Base-by-base conservation (phyloP, 2,329 filamentous ascomycete species). In the Aspergillus ruber region DNA sequence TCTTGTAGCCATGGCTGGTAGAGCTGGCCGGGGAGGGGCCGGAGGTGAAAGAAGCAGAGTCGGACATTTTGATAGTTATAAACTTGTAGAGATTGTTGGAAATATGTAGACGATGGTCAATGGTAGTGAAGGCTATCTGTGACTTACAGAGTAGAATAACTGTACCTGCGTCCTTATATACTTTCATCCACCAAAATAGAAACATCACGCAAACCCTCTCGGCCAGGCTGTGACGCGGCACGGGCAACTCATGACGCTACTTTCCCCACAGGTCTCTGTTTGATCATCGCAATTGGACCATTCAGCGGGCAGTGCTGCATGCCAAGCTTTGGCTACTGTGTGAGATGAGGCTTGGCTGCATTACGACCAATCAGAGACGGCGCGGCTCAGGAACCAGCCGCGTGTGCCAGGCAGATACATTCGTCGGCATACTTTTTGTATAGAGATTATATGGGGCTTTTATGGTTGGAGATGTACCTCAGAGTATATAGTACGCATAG, bases 1-100 rank as follows among this genome's bases (percentile, higher is more conserved):
- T 49, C 35, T 51, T 60, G 23, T 50, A 55, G 46, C 53, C 53
- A 6, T 57, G 52, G 3, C 54, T 49, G n/a, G 56, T 17, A 9
- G 33, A 17, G n/a, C n/a, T 1, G 33, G 15, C 15, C 15, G 36
- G 15, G 9, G 36, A 20, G 15, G 17, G 15, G 36, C 36, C 18
- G 17, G 36, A 39, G 17, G 15, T 18, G 17, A 39, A 10, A 10
- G 36, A 39, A 18, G 15, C 36, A 18, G 36, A 20, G 36, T 15
- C 15, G 9, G 36, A 20, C 36, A 36, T 36, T 36, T 36, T 36
- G n/a, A n/a, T 15, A 9, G 20, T 20, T 20, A 20, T 20, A 20
- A 4, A 20, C 20, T 20, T 20, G 13, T 32, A 9, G 8, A 10
- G n/a, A n/a, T n/a, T n/a, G n/a, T n/a, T 32, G 7, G 29, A 8